phyloP scores from a whole-genome alignment of 2,329 filamentous ascomycete species.

The Lomentospora prolificans region DNA sequence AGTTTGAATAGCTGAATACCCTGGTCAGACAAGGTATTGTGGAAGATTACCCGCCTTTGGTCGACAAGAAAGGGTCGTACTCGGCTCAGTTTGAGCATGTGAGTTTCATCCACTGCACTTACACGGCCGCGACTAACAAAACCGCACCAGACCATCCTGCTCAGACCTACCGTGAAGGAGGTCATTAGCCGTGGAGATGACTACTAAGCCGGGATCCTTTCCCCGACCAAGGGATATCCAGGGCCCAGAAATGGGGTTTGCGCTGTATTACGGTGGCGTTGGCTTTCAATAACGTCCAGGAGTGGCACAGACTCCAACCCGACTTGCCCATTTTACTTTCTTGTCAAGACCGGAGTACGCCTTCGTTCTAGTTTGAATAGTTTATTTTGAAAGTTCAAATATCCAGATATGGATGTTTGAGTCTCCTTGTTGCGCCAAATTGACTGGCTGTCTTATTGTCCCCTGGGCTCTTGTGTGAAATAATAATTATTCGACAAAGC shows the following conservation, averaged over 20 bases:
- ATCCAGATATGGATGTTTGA: not conserved
- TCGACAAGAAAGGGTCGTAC: slow-evolving; percentile 89
- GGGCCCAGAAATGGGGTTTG: no score
- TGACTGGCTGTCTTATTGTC: no score
- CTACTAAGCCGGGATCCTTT: no score
- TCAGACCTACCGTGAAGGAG: slow-evolving; percentile 75
- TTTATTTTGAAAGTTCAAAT: not conserved
- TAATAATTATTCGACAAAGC: no score
- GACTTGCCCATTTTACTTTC: not conserved
- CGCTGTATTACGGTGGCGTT: no score
- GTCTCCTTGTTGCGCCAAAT: not conserved
- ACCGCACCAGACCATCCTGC: slow-evolving; percentile 54
- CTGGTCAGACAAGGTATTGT: slow-evolving; percentile 76
- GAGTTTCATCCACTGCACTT: slow-evolving; percentile 24
- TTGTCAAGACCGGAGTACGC: not conserved
- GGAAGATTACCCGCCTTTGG: slow-evolving; percentile 80
- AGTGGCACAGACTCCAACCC: not conserved
- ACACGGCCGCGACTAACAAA: slow-evolving; percentile 11
- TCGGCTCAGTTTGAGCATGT: slow-evolving; percentile 94
- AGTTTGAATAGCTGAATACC: slow-evolving; percentile 62
- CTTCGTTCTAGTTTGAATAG: not conserved
- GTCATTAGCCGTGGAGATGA: slow-evolving; percentile 80
- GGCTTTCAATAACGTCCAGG: no score
- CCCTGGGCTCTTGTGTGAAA: no score
- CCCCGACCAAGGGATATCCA: no score